These are phyloP conservation scores for Pleurozium schreberi DNA, from an alignment of 225 moss, liverwort and hornwort species.

Conservation along the genomic window DNA sequence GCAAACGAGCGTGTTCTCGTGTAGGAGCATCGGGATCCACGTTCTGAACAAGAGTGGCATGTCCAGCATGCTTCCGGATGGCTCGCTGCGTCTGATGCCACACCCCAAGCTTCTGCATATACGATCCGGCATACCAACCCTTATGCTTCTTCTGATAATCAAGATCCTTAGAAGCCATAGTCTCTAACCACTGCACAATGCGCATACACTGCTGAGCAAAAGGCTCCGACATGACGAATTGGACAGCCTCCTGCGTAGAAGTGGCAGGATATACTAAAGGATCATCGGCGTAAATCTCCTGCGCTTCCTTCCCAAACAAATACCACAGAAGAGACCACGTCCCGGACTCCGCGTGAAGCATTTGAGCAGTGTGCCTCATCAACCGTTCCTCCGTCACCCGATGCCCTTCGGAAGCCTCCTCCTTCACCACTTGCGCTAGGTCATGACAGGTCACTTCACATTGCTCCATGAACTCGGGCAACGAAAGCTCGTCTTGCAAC, in stretches of 20 bases:
- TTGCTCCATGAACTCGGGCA: constrained; percentile 47
- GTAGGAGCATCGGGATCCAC: constrained; percentile 91
- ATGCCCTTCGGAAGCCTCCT: constrained; percentile 81
- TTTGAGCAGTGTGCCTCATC: constrained; percentile 89
- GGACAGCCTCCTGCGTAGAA: constrained; percentile 78
- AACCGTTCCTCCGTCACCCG: constrained; percentile 92
- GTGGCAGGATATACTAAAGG: constrained; percentile 70
- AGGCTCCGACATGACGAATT: constrained; percentile 66
- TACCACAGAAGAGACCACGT: constrained; percentile 93
- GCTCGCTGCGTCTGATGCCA: constrained; percentile 93
- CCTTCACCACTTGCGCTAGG: constrained; percentile 50
- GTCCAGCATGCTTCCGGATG: constrained; percentile 63
- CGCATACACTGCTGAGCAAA: constrained; percentile 77
- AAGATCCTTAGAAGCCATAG: constrained; percentile 75
- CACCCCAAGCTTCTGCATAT: constrained; percentile 85
- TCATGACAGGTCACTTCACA: constrained; percentile 33
- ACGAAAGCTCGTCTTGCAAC: constrained; percentile 36
- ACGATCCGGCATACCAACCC: constrained; percentile 98
- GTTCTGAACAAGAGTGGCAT: constrained; percentile 52
- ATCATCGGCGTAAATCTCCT: constrained; percentile 62
- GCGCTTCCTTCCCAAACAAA: constrained; percentile 74
- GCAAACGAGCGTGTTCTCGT: constrained; percentile 67
- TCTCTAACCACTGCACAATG: constrained; percentile 90
- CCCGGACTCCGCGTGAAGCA: constrained; percentile 88
- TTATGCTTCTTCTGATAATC: constrained; percentile 92